These are phyloP conservation scores for Hemisphaericaspora xylofermentans DNA, from an alignment of 1,139 yeast genomes.

Conservation along the genomic window DNA sequence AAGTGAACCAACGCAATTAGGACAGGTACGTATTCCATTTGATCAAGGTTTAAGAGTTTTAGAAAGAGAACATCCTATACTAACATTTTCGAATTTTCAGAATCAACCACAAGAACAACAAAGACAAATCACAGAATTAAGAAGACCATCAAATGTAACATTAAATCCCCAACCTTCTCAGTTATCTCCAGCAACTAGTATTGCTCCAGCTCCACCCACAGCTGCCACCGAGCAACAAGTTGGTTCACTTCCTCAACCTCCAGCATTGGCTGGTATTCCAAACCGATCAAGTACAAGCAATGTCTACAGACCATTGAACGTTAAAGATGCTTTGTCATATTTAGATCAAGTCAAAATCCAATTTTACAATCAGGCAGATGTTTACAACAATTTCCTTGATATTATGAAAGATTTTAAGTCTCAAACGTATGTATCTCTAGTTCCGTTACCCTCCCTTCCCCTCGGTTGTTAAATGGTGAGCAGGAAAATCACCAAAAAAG, in stretches of 20 bases:
- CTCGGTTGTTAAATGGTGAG: not conserved
- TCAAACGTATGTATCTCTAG: constrained; percentile 53
- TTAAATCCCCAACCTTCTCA: constrained; percentile 21
- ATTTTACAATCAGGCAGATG: constrained; percentile 90
- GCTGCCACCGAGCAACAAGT: constrained; percentile 12
- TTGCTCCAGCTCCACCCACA: constrained; percentile 14
- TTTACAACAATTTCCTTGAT: constrained; percentile 91
- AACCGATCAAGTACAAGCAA: constrained; percentile 46
- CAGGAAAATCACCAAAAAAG: not conserved
- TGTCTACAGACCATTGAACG: constrained; percentile 84
- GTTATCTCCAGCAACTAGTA: constrained; percentile 27
- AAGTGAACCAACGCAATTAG: constrained; percentile 23
- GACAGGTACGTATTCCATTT: constrained; percentile 27
- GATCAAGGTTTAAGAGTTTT: not conserved
- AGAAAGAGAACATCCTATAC: constrained; percentile 7
- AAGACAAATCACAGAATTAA: constrained; percentile 25
- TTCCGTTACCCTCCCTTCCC: not conserved
- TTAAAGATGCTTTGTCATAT: constrained; percentile 92
- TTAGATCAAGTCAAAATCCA: constrained; percentile 94
- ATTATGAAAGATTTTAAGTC: constrained; percentile 98
- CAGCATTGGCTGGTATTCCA: constrained; percentile 34
- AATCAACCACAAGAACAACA: constrained; percentile 20
- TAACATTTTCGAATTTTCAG: constrained; percentile 9
- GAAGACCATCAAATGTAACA: constrained; percentile 26
- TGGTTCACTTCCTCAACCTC: constrained; percentile 14